Evolutionary conservation across 1,284 basidiomycete species (phyloP), one percentile per base, ranked within the genome.

Genomic region (Gomphus bonarii): DNA sequence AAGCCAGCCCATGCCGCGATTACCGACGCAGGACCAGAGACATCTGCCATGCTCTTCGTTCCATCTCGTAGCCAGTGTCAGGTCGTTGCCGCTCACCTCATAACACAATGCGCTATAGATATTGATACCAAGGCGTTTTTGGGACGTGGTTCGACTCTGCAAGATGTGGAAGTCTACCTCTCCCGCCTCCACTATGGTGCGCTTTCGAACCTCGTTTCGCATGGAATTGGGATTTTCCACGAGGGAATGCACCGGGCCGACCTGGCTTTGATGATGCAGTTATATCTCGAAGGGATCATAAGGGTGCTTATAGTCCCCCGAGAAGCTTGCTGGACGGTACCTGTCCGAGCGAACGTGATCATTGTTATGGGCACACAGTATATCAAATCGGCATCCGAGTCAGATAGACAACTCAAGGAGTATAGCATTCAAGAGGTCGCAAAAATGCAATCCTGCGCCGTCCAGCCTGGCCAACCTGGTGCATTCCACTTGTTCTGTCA

Each of bases 361-460:
- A 76, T 97, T 38, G 85, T 94, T 50, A 88, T 98, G 85, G 89
- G 93, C 28, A 93, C 95, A 6, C 95, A 99, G 68, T 97, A 91
- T 67, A 70, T 86, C 35, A 75, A 82, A 50, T 65, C 79, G 16
- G 58, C 63, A 18, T 60, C 63, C 8, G 18, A 50, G 40, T 59
- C 68, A n/a, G 82, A 88, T 62, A 80, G 87, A 35, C 84, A 86
- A 62, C 65, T 94, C 49, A 77, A 78, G 50, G 90, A 93, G 66
- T 99, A 99, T 67, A 72, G 75, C 0, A 72, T 93, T 35, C 76
- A 81, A 33, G 95, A 98, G 65, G 71, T 99, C 48, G 83, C 90
- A 53, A 83, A 84, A 58, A 97, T 99, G 91, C 93, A 98, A 70
- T 84, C 91, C 52, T 81, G 85, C 28, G 93, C 94, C 0, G 79